phyloP scores from a whole-genome alignment of 2,329 filamentous ascomycete species.

The Cytospora paraplurivora region DNA sequence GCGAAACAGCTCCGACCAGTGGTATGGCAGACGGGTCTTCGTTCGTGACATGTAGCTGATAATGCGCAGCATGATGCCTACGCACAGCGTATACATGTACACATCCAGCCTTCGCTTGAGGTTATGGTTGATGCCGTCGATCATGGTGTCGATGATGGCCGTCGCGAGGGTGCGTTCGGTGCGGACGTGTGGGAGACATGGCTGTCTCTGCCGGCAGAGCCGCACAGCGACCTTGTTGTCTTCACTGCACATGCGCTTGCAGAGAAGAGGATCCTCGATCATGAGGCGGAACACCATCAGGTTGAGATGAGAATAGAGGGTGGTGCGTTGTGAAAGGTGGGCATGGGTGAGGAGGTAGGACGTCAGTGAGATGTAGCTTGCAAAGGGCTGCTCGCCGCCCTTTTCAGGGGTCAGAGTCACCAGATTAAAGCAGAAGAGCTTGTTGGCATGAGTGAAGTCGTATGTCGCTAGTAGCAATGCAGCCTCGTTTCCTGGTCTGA shows the following conservation, averaged over 20 bases:
- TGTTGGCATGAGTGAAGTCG: slow-evolving; percentile 93
- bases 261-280: slow-evolving; percentile 79
- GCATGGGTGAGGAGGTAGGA: slow-evolving; percentile 95
- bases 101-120: slow-evolving; percentile 82
- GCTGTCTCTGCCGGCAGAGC: slow-evolving; percentile 85
- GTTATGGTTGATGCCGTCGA: slow-evolving; percentile 94
- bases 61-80: slow-evolving; percentile 80
- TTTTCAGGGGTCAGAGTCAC: slow-evolving; percentile 66
- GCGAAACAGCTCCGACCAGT: slow-evolving; percentile 95
- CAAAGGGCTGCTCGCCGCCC: slow-evolving; percentile 72
- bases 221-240: slow-evolving; percentile 75
- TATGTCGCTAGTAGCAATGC: slow-evolving; percentile 83
- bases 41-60: slow-evolving; percentile 83
- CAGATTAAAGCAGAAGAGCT: slow-evolving; percentile 87
- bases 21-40: slow-evolving; percentile 79
- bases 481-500: slow-evolving; percentile 75
- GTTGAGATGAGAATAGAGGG: slow-evolving; percentile 82
- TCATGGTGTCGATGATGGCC: slow-evolving; percentile 79
- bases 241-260: slow-evolving; percentile 81
- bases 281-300: slow-evolving; percentile 84
- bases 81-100: slow-evolving; percentile 77
- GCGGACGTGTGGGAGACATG: slow-evolving; percentile 75
- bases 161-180: slow-evolving; percentile 74
- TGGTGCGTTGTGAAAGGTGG: slow-evolving; percentile 75
- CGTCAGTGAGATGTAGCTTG: slow-evolving; percentile 80